These are phyloP conservation scores for Amphirosellinia nigrospora DNA, from an alignment of 495 filamentous ascomycete genomes.

Conservation along the genomic window DNA sequence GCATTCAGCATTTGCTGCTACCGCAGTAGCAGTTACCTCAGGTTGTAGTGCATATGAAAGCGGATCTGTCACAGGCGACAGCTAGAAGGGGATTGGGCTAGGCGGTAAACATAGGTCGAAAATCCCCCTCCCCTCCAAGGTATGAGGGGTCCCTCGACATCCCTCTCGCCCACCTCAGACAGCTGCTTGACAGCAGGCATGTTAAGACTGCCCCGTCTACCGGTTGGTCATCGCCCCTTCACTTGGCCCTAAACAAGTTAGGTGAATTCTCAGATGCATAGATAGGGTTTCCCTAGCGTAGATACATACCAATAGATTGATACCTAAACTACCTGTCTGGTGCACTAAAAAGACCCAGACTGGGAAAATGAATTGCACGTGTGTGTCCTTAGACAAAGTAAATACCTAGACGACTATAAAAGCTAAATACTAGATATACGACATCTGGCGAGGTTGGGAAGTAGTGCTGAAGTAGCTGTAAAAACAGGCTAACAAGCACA, in stretches of 20 bases:
- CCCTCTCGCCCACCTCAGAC: neutral
- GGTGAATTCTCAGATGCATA: neutral
- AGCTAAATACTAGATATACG: neutral
- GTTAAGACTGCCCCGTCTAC: neutral
- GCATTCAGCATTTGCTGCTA: conserved; percentile 13
- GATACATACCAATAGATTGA: neutral
- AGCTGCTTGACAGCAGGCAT: conserved; percentile 9
- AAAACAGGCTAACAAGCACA: neutral
- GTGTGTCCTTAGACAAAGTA: neutral
- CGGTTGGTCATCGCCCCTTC: neutral
- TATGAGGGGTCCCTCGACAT: conserved; percentile 12
- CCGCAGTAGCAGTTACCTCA: neutral
- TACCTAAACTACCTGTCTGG: neutral
- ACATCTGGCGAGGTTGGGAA: neutral
- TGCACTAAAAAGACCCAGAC: neutral
- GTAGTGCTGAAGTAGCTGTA: neutral
- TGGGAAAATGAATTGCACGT: neutral
- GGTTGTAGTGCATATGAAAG: too few species aligned
- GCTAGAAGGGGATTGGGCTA: conserved; percentile 12
- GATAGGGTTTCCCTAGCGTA: neutral
- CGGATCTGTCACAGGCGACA: neutral
- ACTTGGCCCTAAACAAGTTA: neutral
- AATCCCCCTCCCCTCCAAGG: neutral
- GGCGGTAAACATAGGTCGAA: conserved; percentile 5
- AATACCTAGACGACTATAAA: neutral